Percentiles rank a stretch among this genome's conserved stretches.
Evolutionary conservation across 192 early-diverging fungal species (phyloP).

Genomic region (Chytriomyces confervae): DNA sequence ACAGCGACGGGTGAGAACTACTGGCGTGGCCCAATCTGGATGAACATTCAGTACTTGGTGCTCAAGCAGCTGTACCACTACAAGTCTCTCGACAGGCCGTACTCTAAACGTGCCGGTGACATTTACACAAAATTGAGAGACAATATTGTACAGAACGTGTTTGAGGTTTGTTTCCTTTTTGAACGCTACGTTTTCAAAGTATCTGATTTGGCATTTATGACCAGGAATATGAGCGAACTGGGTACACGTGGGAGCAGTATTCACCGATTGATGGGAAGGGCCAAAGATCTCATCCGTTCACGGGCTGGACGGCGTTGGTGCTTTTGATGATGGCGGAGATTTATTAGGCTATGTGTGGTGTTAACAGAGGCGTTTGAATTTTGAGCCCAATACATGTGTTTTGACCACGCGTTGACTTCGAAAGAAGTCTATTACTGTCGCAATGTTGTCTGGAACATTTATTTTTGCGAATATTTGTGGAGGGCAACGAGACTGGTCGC

Average conservation of each 20-base stretch:
- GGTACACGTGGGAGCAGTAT: slow-evolving; percentile 96
- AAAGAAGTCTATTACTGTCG: neutral
- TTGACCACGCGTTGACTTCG: neutral
- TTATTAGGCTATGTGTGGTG: slow-evolving; percentile 45
- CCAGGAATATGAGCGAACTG: slow-evolving; percentile 74
- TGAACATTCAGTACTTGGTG: slow-evolving; percentile 88
- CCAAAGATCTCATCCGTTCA: slow-evolving; percentile 89
- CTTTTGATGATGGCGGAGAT: slow-evolving; percentile 85
- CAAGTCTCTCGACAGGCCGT: slow-evolving; percentile 56
- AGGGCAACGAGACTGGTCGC: too few relatives aligned
- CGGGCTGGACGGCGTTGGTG: slow-evolving; percentile 90
- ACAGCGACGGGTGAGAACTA: slow-evolving; percentile 86
- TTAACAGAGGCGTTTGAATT: neutral
- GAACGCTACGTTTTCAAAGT: neutral
- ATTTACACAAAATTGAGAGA: slow-evolving; percentile 78
- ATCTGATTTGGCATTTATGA: slow-evolving; percentile 46
- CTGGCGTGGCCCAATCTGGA: slow-evolving; percentile 94
- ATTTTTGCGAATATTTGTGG: too few relatives aligned
- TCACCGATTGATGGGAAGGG: slow-evolving; percentile 75
- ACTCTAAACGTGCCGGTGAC: slow-evolving; percentile 55
- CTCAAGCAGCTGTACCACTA: slow-evolving; percentile 63
- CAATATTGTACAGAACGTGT: slow-evolving; percentile 79
- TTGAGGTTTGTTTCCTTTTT: slow-evolving; percentile 53
- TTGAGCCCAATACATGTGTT: neutral
- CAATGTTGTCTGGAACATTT: too few relatives aligned